Percentiles rank a stretch among this genome's conserved stretches.
Evolutionary conservation across 805 yeast species (phyloP).

Genomic region (Wickerhamiella australiensis): DNA sequence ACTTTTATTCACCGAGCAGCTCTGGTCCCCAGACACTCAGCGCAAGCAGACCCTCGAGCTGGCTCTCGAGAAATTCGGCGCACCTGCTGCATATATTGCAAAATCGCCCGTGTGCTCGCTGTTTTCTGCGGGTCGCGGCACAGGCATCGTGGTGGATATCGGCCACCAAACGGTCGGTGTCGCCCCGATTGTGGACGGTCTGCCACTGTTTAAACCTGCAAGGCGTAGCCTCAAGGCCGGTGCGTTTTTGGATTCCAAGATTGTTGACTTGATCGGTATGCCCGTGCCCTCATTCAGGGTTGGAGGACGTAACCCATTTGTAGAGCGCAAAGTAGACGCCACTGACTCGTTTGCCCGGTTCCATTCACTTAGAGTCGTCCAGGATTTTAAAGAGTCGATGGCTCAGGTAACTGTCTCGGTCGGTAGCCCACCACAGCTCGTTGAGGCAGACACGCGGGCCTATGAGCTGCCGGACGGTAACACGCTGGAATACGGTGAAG

Average conservation of each 20-base stretch:
- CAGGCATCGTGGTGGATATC: constrained; percentile 72
- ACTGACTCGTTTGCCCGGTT: constrained; percentile 43
- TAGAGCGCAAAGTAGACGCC: constrained; percentile 24
- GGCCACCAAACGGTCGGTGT: constrained; percentile 71
- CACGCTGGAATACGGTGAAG: constrained; percentile 44
- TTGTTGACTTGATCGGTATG: constrained; percentile 33
- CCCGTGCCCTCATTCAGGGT: constrained; percentile 40
- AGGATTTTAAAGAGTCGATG: constrained; percentile 57
- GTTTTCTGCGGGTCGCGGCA: constrained; percentile 79
- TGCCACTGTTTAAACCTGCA: constrained; percentile 37
- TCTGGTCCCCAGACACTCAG: constrained; percentile 62
- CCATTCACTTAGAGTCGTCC: constrained; percentile 43
- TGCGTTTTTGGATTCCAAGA: constrained; percentile 42
- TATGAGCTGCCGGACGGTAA: constrained; percentile 64
- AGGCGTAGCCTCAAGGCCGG: constrained; percentile 65
- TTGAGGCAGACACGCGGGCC: constrained; percentile 25
- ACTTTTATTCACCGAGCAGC: constrained; percentile 70
- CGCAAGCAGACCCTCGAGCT: constrained; percentile 60
- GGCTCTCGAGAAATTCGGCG: constrained; percentile 52
- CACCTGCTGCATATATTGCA: constrained; percentile 72
- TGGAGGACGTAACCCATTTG: constrained; percentile 32
- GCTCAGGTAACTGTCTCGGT: constrained; percentile 15
- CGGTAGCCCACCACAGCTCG: constrained; percentile 31
- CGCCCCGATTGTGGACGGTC: constrained; percentile 32
- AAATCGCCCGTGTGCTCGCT: constrained; percentile 80